A percentile compares a stretch with the other conserved stretches of the same genome.
These are phyloP conservation scores for Globisporangium splendens DNA, from an alignment of 352 stramenopile genomes.

Conservation along the genomic window DNA sequence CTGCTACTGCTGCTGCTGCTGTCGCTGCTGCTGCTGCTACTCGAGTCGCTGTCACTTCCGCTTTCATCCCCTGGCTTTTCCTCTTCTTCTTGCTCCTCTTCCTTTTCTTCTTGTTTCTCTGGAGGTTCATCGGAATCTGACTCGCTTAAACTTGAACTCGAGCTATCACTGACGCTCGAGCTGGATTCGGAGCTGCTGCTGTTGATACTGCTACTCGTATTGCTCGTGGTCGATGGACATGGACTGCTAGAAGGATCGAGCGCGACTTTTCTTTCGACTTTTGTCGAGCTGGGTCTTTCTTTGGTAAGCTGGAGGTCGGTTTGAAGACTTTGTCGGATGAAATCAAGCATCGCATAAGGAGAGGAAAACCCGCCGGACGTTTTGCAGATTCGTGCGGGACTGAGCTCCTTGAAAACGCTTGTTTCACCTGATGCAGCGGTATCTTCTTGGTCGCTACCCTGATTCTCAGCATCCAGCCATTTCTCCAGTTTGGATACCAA, in stretches of 20 bases:
- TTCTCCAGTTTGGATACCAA: conserved; percentile 19
- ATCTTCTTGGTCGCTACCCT: background rate
- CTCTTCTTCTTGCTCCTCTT: conserved; percentile 10
- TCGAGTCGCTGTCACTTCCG: conserved; percentile 29
- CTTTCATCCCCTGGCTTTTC: conserved; percentile 17
- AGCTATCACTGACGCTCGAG: conserved; percentile 15
- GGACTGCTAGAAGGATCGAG: conserved; percentile 34
- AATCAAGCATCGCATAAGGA: conserved; percentile 11
- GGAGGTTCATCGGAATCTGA: conserved; percentile 15
- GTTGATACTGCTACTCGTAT: conserved; percentile 23
- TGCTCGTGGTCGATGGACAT: conserved; percentile 33
- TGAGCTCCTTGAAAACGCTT: conserved; percentile 13
- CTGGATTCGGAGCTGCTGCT: conserved; percentile 23
- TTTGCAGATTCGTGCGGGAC: conserved; percentile 16
- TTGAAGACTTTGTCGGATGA: background rate
- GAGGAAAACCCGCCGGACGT: conserved; percentile 4
- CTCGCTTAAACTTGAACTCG: conserved; percentile 17
- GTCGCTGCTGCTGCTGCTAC: conserved; percentile 28
- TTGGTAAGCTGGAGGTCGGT: background rate
- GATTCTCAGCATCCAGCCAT: conserved; percentile 12
- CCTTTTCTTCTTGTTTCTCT: conserved; percentile 5
- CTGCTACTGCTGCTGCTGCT: conserved; percentile 20
- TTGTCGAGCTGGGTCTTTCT: background rate
- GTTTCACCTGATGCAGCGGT: conserved; percentile 2
- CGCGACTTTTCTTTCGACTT: conserved; percentile 8